These are phyloP conservation scores for Salix caprea DNA, from an alignment of 345 rosid genomes.

Conservation along the genomic window DNA sequence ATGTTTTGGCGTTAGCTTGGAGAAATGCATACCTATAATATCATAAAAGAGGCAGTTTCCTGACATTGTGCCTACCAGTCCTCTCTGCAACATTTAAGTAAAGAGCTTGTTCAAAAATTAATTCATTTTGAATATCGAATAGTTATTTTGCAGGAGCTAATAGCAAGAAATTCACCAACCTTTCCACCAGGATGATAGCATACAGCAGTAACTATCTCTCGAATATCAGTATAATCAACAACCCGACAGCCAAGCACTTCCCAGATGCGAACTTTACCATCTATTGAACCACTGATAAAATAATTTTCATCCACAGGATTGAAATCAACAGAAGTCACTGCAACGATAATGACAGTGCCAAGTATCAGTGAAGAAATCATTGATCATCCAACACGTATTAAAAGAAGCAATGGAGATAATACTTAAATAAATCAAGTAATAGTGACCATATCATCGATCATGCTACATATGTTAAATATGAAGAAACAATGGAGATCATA, in stretches of 20 bases:
- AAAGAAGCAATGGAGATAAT: not conserved
- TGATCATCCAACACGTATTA: not conserved
- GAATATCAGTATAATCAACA: slow-evolving; percentile 55
- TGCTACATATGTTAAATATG: too few relatives aligned
- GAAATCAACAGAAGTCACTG: slow-evolving; percentile 65
- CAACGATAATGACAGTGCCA: slow-evolving; percentile 6
- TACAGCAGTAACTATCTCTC: slow-evolving; percentile 72
- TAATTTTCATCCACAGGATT: slow-evolving; percentile 56
- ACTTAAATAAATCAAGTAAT: not conserved
- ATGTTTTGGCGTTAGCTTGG: slow-evolving; percentile 1
- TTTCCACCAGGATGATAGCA: slow-evolving; percentile 61
- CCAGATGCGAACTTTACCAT: slow-evolving; percentile 79
- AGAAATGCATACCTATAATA: slow-evolving; percentile 41
- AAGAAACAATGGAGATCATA: not conserved
- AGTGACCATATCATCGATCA: not conserved
- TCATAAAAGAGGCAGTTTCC: slow-evolving; percentile 64
- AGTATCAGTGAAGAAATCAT: slow-evolving; percentile 6
- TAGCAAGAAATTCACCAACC: slow-evolving; percentile 29
- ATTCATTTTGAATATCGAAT: not conserved
- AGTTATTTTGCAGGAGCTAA: not conserved
- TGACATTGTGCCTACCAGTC: slow-evolving; percentile 59
- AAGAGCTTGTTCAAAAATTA: slow-evolving; percentile 9
- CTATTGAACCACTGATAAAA: slow-evolving; percentile 62
- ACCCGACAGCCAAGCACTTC: slow-evolving; percentile 47
- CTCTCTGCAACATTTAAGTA: slow-evolving; percentile 42